Percentiles rank a stretch among this genome's conserved stretches.
Evolutionary conservation across 306 rosid species (phyloP).

Genomic region (Lathyrus aphaca): DNA sequence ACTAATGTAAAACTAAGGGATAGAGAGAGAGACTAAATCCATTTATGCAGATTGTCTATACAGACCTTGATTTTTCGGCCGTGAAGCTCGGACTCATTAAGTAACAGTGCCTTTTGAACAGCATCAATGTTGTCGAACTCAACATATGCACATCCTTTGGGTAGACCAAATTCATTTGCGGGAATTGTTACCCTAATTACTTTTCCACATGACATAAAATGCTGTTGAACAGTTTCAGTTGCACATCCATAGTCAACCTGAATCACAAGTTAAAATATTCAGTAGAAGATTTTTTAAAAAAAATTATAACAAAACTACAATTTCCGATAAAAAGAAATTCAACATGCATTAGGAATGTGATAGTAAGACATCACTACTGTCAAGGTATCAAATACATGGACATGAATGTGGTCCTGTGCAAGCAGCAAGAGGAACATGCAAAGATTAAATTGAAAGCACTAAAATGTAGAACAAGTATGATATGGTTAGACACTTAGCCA

Average conservation of each 20-base stretch:
- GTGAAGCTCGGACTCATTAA: background rate
- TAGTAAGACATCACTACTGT: background rate
- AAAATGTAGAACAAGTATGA: background rate
- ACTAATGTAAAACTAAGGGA: background rate
- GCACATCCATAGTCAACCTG: conserved; percentile 17
- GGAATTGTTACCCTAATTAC: background rate
- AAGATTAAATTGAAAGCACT: background rate
- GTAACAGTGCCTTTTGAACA: background rate
- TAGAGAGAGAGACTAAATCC: background rate
- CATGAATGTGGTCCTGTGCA: background rate
- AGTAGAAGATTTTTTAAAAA: background rate
- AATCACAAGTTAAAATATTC: background rate
- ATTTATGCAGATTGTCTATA: background rate
- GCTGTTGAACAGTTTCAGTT: background rate
- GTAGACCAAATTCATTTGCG: background rate
- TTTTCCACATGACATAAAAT: background rate
- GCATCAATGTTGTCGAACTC: background rate
- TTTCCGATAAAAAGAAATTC: background rate
- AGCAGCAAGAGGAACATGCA: conserved; percentile 15
- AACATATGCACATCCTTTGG: background rate
- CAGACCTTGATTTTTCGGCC: conserved; percentile 5
- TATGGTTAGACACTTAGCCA: background rate
- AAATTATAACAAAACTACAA: background rate
- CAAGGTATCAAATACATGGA: conserved; percentile 15
- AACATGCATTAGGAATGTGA: conserved; percentile 12